Percentiles rank a stretch among this genome's conserved stretches.
Evolutionary conservation across 75 land plant species (phyloP).

Genomic region (Larix kaempferi): DNA sequence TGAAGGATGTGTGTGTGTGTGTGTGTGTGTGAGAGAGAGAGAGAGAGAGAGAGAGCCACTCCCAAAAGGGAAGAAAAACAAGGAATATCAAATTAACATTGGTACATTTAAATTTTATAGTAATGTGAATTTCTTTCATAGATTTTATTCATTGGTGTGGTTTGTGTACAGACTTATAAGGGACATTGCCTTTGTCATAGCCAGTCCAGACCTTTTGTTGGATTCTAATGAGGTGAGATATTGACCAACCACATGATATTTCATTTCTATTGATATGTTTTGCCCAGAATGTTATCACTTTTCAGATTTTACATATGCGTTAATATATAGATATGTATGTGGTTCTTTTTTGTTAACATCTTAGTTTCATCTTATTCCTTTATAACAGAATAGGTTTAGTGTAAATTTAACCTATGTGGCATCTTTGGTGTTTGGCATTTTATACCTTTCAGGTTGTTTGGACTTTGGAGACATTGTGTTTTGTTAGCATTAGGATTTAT

Average conservation of each 20-base stretch:
- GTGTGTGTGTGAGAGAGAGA: too few relatives aligned
- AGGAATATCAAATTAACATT: neutral
- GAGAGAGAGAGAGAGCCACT: neutral
- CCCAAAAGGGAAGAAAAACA: neutral
- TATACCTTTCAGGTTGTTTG: too few relatives aligned
- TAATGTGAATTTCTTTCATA: neutral
- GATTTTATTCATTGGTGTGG: neutral
- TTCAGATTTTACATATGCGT: neutral
- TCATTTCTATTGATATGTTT: neutral
- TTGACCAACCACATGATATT: neutral
- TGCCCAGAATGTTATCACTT: neutral
- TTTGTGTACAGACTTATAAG: constrained; percentile 2
- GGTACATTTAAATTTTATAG: neutral
- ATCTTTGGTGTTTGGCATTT: too few relatives aligned
- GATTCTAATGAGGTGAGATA: constrained; percentile 5
- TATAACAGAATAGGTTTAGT: too few relatives aligned
- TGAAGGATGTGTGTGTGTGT: too few relatives aligned
- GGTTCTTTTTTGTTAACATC: too few relatives aligned
- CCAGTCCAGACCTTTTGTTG: constrained; percentile 5
- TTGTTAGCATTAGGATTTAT: too few relatives aligned
- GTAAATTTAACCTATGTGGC: too few relatives aligned
- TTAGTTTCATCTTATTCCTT: too few relatives aligned
- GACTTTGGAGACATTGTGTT: too few relatives aligned
- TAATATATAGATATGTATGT: too few relatives aligned
- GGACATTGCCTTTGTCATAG: constrained; percentile 9